Evolutionary conservation across 257 asterid genomes (phyloP), one percentile per base, ranked within the genome.

Genomic region (Nyctanthes arbortristis): DNA sequence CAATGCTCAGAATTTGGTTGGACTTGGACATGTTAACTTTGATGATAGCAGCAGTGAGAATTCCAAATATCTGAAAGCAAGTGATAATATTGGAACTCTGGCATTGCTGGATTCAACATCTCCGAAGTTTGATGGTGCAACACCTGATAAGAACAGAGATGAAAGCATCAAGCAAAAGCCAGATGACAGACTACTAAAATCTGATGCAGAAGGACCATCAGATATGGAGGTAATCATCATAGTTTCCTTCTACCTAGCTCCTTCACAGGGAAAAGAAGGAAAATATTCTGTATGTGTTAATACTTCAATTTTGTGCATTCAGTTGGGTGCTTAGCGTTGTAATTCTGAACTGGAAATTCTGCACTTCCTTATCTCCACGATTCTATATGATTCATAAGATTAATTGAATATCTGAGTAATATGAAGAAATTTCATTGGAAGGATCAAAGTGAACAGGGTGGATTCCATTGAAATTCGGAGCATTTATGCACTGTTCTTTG

Each of bases 191-290:
- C 71, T 75, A 75, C 84, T 76, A 60, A 36, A 63, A 54, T 65
- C 87, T 65, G 62, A 45, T 61, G 56, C 78, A 25, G 27, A 37
- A 66, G 84, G 61, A 63, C 77, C 81, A 45, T 75, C 88, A 43
- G 75, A 73, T 78, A 65, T 82, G 75, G 87, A 90, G 96, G 96
- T 93, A 83, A 72, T 66, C 20, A 16, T 58, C 62, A 59, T 32
- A 59, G 37, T 70, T 39, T 67, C 58, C 29, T 52, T 40, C 25
- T 14, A 32, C 25, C 39, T 11, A 61, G 40, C 29, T 52, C 40
- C 59, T 52, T 34, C 52, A 62, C 22, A 0, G 7, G 30, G 12
- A 33, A 7, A 34, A 40, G 32, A 28, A 36, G 67, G 20, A 22
- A 61, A 30, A 61, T 6, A 35, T 34, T 62, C 8, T 62, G 7